Conservation (phyloP, 768 basidiomycete species). For the Suillus discolor region DNA sequence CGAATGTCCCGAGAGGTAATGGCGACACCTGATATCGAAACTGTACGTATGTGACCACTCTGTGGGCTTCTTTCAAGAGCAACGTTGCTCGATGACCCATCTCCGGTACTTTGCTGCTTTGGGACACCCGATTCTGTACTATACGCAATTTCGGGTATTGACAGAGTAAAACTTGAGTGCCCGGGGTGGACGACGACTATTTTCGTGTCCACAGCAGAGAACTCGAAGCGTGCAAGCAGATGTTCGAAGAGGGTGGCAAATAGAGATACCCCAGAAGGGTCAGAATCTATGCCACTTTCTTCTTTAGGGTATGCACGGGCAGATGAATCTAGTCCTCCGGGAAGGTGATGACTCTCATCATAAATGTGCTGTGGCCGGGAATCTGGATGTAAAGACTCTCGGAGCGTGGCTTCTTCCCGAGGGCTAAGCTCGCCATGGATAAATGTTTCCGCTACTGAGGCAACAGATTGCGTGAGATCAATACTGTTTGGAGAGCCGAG, state of each 20-base stretch:
- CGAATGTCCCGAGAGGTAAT: slow-evolving; percentile 53
- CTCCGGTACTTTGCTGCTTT: slow-evolving; percentile 24
- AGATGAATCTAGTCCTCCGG: slow-evolving; percentile 70
- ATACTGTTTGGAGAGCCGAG: slow-evolving; percentile 21
- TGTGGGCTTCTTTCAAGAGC: slow-evolving; percentile 14
- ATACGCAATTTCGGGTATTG: slow-evolving; percentile 60
- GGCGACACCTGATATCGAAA: slow-evolving; percentile 59
- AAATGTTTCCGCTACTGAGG: slow-evolving; percentile 84
- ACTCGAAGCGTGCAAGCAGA: slow-evolving; percentile 76
- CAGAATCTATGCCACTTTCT: slow-evolving; percentile 42
- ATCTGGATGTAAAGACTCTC: slow-evolving; percentile 65
- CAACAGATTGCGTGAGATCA: slow-evolving; percentile 77
- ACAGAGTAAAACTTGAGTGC: slow-evolving; percentile 61
- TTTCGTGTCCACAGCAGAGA: slow-evolving; percentile 68
- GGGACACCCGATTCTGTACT: slow-evolving; percentile 39
- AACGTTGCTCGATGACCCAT: slow-evolving; percentile 20
- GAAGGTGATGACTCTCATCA: slow-evolving; percentile 50
- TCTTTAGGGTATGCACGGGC: slow-evolving; percentile 28
- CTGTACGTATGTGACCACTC: slow-evolving; percentile 42
- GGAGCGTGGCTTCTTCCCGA: slow-evolving; percentile 69
- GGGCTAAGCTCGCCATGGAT: slow-evolving; percentile 78
- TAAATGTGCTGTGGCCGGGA: slow-evolving; percentile 28
- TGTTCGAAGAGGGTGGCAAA: slow-evolving; percentile 81
- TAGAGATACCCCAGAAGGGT: slow-evolving; percentile 77
- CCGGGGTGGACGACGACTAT: slow-evolving; percentile 70